These are phyloP conservation scores for Syzygium jambos DNA, from an alignment of 345 rosid species.

Conservation along the genomic window DNA sequence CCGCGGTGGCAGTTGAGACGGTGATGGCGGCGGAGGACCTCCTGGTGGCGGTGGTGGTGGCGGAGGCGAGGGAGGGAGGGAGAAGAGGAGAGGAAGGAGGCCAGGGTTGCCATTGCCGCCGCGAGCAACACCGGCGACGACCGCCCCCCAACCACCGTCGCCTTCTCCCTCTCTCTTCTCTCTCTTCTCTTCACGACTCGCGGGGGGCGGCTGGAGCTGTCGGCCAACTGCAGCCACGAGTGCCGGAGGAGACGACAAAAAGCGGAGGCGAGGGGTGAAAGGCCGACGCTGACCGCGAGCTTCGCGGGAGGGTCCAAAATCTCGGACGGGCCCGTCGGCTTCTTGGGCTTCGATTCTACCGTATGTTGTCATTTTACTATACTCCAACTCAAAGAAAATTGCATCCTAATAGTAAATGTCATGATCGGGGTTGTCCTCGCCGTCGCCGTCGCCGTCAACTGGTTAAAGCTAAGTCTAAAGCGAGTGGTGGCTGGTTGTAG, in stretches of 20 bases:
- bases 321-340: neutral
- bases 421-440: too few relatives aligned
- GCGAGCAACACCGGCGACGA: constrained; percentile 2
- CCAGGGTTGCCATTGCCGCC: constrained; percentile 20
- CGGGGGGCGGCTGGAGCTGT: neutral
- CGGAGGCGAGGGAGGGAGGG: constrained; percentile 13
- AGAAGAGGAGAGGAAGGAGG: constrained; percentile 23
- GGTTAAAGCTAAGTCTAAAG: too few relatives aligned
- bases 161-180: neutral
- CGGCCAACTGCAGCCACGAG: neutral
- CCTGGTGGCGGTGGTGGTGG: neutral
- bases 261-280: neutral
- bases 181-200: neutral
- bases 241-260: neutral
- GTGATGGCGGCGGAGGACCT: neutral
- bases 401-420: too few relatives aligned
- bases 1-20: neutral
- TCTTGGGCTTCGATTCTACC: neutral
- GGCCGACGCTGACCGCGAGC: neutral
- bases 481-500: neutral
- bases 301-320: neutral
- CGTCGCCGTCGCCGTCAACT: too few relatives aligned
- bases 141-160: constrained; percentile 3
- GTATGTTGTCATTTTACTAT: too few relatives aligned
- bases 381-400: too few relatives aligned